phyloP scores from a whole-genome alignment of 768 basidiomycete genomes.

The Coprinopsis cinerea region DNA sequence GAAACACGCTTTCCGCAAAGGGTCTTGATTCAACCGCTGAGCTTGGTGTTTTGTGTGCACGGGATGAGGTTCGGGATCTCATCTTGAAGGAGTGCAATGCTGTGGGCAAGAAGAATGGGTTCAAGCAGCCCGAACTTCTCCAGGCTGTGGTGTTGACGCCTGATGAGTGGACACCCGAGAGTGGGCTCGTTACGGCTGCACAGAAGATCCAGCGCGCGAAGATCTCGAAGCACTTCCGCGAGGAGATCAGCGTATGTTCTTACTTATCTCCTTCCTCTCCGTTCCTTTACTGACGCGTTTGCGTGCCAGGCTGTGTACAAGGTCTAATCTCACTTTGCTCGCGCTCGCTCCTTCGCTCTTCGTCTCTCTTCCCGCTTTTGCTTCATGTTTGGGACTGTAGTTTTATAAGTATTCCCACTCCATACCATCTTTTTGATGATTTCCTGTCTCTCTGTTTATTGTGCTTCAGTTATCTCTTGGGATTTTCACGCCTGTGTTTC shows the following conservation, averaged over 20 bases:
- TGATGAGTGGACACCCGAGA: conserved; percentile 93
- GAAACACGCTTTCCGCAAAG: conserved; percentile 40
- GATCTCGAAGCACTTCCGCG: conserved; percentile 29
- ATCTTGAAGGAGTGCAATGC: conserved; percentile 75
- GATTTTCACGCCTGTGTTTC: too few species aligned
- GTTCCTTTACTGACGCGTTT: conserved; percentile 1
- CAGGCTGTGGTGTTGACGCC: conserved; percentile 71
- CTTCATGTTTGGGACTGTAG: too few species aligned
- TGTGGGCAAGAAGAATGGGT: conserved; percentile 79
- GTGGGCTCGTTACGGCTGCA: conserved; percentile 66
- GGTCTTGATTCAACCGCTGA: conserved; percentile 33
- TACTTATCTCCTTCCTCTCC: background rate
- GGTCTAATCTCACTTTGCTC: too few species aligned
- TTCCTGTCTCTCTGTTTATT: too few species aligned
- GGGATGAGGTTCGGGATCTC: conserved; percentile 47
- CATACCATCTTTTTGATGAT: too few species aligned
- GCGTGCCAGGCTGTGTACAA: background rate
- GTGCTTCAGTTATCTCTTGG: too few species aligned
- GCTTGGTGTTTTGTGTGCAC: conserved; percentile 50
- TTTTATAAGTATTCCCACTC: too few species aligned
- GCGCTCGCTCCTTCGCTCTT: too few species aligned
- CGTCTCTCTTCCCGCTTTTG: too few species aligned
- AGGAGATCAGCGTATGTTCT: conserved; percentile 24
- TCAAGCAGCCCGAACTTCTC: conserved; percentile 74
- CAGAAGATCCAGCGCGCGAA: conserved; percentile 33